Conservation (phyloP, 805 yeast genomes). For the Phaffomyces thermotolerans region DNA sequence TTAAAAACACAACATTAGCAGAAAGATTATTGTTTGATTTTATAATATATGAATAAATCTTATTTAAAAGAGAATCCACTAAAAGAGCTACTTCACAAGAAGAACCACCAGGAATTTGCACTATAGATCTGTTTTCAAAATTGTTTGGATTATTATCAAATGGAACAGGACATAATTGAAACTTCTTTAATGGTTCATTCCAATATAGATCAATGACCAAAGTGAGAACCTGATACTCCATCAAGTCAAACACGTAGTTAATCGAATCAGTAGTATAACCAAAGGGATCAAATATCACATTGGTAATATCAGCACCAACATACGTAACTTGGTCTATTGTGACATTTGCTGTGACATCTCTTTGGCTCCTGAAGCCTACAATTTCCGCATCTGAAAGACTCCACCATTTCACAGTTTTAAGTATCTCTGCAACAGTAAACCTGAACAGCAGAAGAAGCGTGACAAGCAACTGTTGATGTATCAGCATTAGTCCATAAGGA, state of each 20-base stretch:
- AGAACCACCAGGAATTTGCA: slow-evolving; percentile 8
- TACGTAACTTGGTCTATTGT: slow-evolving; percentile 33
- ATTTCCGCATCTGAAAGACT: slow-evolving; percentile 24
- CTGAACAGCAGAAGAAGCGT: background rate
- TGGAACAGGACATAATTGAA: slow-evolving; percentile 54
- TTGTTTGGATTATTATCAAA: slow-evolving; percentile 18
- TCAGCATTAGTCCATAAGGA: no score
- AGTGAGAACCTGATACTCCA: slow-evolving; percentile 39
- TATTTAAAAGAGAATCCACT: slow-evolving; percentile 22
- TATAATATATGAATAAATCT: slow-evolving; percentile 28
- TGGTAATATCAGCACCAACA: slow-evolving; percentile 33
- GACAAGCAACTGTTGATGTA: background rate
- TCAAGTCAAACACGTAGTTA: slow-evolving; percentile 22
- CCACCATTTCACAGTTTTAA: slow-evolving; percentile 24
- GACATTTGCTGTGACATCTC: slow-evolving; percentile 37
- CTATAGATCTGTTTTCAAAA: slow-evolving; percentile 3
- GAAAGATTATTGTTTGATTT: slow-evolving; percentile 40
- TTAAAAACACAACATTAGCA: slow-evolving; percentile 36
- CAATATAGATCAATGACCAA: slow-evolving; percentile 51
- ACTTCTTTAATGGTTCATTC: slow-evolving; percentile 37
- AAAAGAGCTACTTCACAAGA: slow-evolving; percentile 21
- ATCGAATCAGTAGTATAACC: slow-evolving; percentile 30
- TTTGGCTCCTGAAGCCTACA: slow-evolving; percentile 36
- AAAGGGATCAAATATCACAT: slow-evolving; percentile 24
- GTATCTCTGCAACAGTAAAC: background rate